These are phyloP conservation scores for Eutrema salsugineum DNA, from an alignment of 441 rosid species.

Conservation along the genomic window DNA sequence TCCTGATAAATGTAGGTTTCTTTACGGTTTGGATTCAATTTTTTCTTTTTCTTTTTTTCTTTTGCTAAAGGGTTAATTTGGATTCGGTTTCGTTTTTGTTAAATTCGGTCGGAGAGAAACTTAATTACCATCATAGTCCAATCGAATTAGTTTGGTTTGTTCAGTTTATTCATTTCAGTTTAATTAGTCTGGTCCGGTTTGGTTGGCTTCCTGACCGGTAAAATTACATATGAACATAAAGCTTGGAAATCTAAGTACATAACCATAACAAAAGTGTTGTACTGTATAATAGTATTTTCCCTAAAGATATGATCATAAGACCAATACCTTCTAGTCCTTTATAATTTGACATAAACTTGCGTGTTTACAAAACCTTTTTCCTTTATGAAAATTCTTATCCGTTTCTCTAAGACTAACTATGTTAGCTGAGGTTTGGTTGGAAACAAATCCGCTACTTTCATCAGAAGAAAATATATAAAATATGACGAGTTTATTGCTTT, in stretches of 20 bases:
- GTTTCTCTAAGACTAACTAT: slow-evolving; percentile 21
- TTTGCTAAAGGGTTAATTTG: no score
- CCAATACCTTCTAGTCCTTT: not conserved
- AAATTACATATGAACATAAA: slow-evolving; percentile 1
- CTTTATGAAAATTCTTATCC: slow-evolving; percentile 4
- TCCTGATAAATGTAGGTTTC: no score
- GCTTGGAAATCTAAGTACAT: not conserved
- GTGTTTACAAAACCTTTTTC: slow-evolving; percentile 9
- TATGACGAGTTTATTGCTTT: not conserved
- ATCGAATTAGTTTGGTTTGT: not conserved
- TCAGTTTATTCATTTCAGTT: not conserved
- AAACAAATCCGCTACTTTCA: slow-evolving; percentile 3
- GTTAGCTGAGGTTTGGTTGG: slow-evolving; percentile 29
- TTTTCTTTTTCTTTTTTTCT: no score
- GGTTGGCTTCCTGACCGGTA: slow-evolving; percentile 14
- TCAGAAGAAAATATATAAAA: not conserved
- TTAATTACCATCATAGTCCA: not conserved
- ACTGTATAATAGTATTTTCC: slow-evolving; percentile 3
- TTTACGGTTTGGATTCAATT: not conserved
- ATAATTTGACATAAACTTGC: slow-evolving; percentile 6
- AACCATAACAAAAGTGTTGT: not conserved
- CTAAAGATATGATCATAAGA: not conserved
- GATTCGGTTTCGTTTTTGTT: not conserved
- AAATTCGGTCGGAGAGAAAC: not conserved
- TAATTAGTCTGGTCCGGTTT: slow-evolving; percentile 7